Evolutionary conservation across 2,329 filamentous ascomycete genomes (phyloP).

Genomic region (Claviceps citrina): DNA sequence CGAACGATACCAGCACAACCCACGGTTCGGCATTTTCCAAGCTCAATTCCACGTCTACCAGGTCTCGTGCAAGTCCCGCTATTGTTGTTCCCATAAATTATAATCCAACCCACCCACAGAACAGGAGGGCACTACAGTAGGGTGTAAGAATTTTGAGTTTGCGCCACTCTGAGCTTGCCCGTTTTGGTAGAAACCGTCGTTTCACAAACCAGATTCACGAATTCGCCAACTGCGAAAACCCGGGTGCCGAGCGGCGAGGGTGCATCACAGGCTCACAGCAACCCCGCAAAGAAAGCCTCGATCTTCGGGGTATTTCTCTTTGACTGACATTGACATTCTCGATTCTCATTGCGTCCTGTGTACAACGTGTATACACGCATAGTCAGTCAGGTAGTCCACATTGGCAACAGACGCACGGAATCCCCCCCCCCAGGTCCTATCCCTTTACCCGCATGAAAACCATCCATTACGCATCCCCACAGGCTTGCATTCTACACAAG

Average conservation of each 20-base stretch:
- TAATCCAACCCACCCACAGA: neutral
- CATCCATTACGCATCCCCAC: neutral
- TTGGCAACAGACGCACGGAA: too few species aligned
- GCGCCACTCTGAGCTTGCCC: constrained; percentile 1
- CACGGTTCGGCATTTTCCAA: too few species aligned
- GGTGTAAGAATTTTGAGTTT: constrained; percentile 2
- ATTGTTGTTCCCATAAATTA: too few species aligned
- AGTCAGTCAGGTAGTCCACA: neutral
- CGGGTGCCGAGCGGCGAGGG: too few species aligned
- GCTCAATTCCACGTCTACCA: too few species aligned
- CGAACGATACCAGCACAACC: neutral
- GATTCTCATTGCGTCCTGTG: neutral
- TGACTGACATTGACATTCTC: too few species aligned
- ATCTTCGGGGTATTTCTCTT: neutral
- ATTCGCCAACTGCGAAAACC: neutral
- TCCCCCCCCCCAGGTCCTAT: neutral
- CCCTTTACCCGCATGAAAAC: neutral
- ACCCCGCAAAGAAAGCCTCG: neutral
- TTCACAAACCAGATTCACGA: neutral
- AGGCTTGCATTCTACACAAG: neutral
- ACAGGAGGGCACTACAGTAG: neutral
- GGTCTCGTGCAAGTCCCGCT: too few species aligned
- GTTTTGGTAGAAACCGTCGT: neutral
- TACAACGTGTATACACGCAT: too few species aligned
- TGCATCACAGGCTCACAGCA: too few species aligned